These are phyloP conservation scores for Brassica incana DNA, from an alignment of 345 rosid species.

Conservation along the genomic window DNA sequence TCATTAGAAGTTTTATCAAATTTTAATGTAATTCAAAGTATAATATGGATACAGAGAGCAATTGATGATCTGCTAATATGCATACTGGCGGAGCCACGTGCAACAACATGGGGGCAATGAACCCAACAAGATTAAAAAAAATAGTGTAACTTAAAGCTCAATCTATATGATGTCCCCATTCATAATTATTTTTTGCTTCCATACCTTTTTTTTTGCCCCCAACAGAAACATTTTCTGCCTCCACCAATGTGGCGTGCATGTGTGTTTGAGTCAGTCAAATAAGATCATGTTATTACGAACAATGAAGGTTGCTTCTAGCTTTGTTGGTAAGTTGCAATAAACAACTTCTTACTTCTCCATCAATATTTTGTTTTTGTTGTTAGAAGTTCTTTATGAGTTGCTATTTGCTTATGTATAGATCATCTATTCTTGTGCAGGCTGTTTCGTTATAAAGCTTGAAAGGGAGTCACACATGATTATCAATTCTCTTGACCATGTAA, in stretches of 20 bases:
- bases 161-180: too few species aligned
- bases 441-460: conserved; percentile 31
- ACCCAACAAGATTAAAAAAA: too few species aligned
- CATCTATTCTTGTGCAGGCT: conserved; percentile 18
- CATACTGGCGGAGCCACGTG: background rate
- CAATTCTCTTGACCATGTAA: conserved; percentile 2
- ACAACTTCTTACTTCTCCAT: background rate
- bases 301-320: background rate
- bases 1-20: background rate
- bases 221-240: too few species aligned
- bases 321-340: background rate
- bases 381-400: background rate
- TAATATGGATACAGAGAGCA: background rate
- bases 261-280: background rate
- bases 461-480: conserved; percentile 42
- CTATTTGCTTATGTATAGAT: background rate
- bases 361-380: background rate
- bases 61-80: background rate
- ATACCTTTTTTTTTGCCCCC: too few species aligned
- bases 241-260: background rate
- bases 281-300: background rate
- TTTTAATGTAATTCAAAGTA: background rate
- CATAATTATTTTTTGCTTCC: too few species aligned
- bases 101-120: too few species aligned
- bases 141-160: too few species aligned